Evolutionary conservation across 164 flowering plant species (phyloP).

Genomic region (Aristolochia californica): DNA sequence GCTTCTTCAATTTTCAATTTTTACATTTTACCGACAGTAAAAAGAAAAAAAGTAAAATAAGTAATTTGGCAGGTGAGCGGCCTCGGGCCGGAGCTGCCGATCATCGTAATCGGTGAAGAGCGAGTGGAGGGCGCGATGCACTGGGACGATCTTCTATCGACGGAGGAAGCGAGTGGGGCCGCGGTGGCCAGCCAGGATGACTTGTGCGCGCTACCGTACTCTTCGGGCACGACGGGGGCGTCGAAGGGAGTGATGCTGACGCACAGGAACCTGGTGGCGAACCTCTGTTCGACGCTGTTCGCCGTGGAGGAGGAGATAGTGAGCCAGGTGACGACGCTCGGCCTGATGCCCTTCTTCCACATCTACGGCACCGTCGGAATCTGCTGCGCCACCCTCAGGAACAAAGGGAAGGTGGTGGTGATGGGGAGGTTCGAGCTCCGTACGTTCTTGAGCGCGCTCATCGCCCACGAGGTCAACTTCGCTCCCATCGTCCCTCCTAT

Average conservation of each 20-base stretch:
- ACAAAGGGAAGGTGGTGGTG: conserved; percentile 91
- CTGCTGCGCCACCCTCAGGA: conserved; percentile 68
- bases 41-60: no score
- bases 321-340: conserved; percentile 67
- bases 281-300: conserved; percentile 83
- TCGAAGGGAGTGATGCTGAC: conserved; percentile 95
- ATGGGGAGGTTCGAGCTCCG: conserved; percentile 74
- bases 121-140: conserved; percentile 36
- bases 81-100: conserved; percentile 39
- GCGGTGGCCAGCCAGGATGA: conserved; percentile 37
- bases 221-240: conserved; percentile 95
- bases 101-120: conserved; percentile 54
- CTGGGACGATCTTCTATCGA: conserved; percentile 63
- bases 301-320: conserved; percentile 56
- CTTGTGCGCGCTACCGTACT: conserved; percentile 90
- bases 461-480: conserved; percentile 59
- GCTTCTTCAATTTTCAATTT: no score
- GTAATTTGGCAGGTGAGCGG: conserved; percentile 74
- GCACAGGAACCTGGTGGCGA: conserved; percentile 77
- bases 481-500: conserved; percentile 98
- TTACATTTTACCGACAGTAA: no score
- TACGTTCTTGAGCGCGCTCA: conserved; percentile 54
- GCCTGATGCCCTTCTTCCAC: conserved; percentile 93
- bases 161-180: conserved; percentile 26
- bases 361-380: conserved; percentile 88